Percentiles rank a stretch among this genome's conserved stretches.
Conservation (phyloP, 306 rosid genomes). For the Citrullus colocynthis region DNA sequence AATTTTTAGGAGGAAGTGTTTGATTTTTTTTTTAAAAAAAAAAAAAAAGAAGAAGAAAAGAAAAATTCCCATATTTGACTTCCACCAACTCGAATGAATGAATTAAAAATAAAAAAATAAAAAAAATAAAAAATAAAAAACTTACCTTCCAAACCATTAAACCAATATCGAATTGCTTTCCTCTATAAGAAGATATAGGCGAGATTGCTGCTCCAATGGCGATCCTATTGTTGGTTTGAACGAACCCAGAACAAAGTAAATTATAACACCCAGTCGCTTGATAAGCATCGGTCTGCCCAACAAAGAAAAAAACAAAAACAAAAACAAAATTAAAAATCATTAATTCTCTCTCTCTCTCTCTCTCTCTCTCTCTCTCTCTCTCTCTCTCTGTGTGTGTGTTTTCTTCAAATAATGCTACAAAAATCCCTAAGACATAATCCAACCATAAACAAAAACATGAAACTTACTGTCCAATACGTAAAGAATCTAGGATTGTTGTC, state of each 20-base stretch:
- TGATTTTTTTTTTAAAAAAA: no score
- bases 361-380: not conserved
- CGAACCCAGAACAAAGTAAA: constrained; percentile 58
- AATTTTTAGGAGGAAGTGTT: no score
- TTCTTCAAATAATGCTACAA: not conserved
- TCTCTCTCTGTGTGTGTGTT: not conserved
- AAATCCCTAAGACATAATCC: not conserved
- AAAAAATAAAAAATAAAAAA: not conserved
- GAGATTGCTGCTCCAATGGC: constrained; percentile 70
- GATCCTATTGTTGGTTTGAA: constrained; percentile 55
- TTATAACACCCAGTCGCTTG: constrained; percentile 75
- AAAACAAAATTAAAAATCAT: not conserved
- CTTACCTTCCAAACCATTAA: constrained; percentile 69
- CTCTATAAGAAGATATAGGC: constrained; percentile 41
- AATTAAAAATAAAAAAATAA: not conserved
- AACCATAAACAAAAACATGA: not conserved
- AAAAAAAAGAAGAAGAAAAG: not conserved
- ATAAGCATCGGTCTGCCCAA: constrained; percentile 54
- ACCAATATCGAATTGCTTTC: constrained; percentile 58
- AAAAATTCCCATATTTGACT: not conserved
- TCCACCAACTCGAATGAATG: not conserved
- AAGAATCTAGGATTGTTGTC: constrained; percentile 68
- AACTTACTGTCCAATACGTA: constrained; percentile 71
- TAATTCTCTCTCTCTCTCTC: not conserved
- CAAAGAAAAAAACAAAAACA: no score